phyloP scores from a whole-genome alignment of 805 yeast genomes.

The Candida boidinii region DNA sequence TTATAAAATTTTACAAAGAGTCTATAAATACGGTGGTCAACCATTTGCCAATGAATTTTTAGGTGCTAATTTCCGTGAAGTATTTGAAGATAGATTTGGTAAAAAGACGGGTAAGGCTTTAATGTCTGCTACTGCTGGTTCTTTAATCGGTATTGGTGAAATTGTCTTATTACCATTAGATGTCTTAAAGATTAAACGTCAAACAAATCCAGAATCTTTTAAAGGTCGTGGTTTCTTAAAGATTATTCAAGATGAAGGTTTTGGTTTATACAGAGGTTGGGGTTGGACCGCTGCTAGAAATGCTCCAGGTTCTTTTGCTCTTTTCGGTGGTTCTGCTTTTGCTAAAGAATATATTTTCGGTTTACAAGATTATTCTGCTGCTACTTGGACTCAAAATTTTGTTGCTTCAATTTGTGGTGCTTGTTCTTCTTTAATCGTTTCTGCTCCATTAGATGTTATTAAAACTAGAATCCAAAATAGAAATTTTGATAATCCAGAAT shows the following conservation, averaged over 20 bases:
- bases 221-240: constrained; percentile 93
- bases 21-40: constrained; percentile 98
- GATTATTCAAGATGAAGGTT: constrained; percentile 84
- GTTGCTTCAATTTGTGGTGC: constrained; percentile 95
- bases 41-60: constrained; percentile 95
- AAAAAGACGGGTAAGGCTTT: constrained; percentile 95
- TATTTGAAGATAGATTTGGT: constrained; percentile 75
- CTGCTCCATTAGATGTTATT: constrained; percentile 96
- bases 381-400: constrained; percentile 94
- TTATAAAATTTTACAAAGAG: constrained; percentile 93
- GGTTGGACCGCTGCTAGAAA: constrained; percentile 99
- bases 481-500: constrained; percentile 91
- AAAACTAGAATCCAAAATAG: constrained; percentile 97
- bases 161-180: constrained; percentile 92
- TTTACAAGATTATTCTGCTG: constrained; percentile 75
- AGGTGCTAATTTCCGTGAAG: constrained; percentile 58
- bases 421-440: constrained; percentile 89
- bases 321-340: constrained; percentile 97
- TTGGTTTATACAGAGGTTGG: constrained; percentile 94
- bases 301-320: constrained; percentile 97
- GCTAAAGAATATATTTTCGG: constrained; percentile 95
- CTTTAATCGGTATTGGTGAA: constrained; percentile 96
- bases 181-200: constrained; percentile 95
- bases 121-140: constrained; percentile 95
- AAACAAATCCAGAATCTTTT: constrained; percentile 99